Conservation (phyloP, 257 asterid genomes). For the Linaria vulgaris region DNA sequence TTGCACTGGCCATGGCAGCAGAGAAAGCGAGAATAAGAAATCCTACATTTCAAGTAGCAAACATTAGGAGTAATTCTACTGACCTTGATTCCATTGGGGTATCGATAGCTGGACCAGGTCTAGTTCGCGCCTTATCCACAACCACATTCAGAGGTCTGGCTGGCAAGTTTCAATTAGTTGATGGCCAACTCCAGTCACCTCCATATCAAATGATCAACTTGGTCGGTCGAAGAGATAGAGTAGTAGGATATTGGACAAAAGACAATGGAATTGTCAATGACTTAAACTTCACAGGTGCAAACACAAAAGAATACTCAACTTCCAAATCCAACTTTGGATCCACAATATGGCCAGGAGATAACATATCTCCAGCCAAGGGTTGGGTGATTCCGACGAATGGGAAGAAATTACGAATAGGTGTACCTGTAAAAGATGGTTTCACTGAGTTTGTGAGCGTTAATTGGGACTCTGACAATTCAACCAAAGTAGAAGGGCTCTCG, state of each 20-base stretch:
- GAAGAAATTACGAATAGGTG: constrained; percentile 43
- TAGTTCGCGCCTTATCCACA: constrained; percentile 34
- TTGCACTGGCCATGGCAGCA: constrained; percentile 51
- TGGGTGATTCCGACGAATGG: constrained; percentile 47
- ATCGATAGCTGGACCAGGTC: constrained; percentile 38
- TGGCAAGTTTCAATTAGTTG: constrained; percentile 38
- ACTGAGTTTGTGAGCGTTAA: constrained; percentile 39
- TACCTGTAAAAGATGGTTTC: constrained; percentile 51
- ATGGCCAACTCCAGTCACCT: constrained; percentile 45
- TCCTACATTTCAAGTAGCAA: constrained; percentile 20
- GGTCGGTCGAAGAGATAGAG: constrained; percentile 39
- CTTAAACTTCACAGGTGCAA: not conserved
- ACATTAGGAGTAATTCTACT: constrained; percentile 27
- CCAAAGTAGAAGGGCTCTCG: constrained; percentile 30
- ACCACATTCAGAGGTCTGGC: constrained; percentile 44
- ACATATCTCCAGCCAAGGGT: constrained; percentile 38
- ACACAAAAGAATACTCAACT: constrained; percentile 24
- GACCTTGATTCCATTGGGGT: constrained; percentile 44
- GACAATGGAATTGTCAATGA: constrained; percentile 39
- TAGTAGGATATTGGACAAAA: constrained; percentile 56
- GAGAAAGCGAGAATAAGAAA: constrained; percentile 31
- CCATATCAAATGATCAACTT: constrained; percentile 49
- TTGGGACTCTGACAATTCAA: constrained; percentile 29
- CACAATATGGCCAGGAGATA: constrained; percentile 66
- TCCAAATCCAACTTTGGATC: constrained; percentile 32